These are phyloP conservation scores for Aspergillus sp. DNA, from an alignment of 2,329 filamentous ascomycete genomes.

Conservation along the genomic window DNA sequence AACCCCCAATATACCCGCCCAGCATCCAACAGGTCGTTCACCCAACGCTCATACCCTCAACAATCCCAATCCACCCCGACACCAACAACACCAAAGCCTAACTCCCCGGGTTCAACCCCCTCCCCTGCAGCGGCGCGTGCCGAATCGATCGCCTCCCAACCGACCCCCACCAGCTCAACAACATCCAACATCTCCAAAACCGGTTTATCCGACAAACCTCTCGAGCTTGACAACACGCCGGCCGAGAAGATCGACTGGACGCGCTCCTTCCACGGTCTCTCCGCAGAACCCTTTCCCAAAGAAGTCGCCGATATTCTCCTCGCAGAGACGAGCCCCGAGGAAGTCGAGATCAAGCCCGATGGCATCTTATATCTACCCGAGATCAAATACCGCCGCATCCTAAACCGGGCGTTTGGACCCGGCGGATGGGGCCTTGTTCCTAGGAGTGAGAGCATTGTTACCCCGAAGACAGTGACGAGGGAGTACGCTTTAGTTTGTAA, in stretches of 20 bases:
- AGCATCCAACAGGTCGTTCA: slow-evolving; percentile 8
- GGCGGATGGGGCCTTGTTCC: slow-evolving; percentile 95
- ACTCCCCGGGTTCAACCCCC: slow-evolving; percentile 15
- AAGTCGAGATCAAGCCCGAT: slow-evolving; percentile 97
- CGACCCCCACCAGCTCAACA: slow-evolving; percentile 28
- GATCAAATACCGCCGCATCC: slow-evolving; percentile 91
- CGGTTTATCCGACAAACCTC: slow-evolving; percentile 37
- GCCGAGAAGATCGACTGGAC: slow-evolving; percentile 72
- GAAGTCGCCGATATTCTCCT: slow-evolving; percentile 70
- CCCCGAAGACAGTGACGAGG: slow-evolving; percentile 75
- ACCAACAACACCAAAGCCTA: slow-evolving; percentile 10
- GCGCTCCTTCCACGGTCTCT: slow-evolving; percentile 78
- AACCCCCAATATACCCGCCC: slow-evolving; percentile 2
- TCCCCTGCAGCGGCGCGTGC: slow-evolving; percentile 19
- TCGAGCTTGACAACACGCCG: slow-evolving; percentile 27
- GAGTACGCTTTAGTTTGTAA: slow-evolving; percentile 91
- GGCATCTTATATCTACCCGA: slow-evolving; percentile 95
- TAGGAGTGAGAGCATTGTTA: slow-evolving; percentile 78
- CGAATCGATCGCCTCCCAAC: slow-evolving; percentile 17
- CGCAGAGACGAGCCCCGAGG: slow-evolving; percentile 64
- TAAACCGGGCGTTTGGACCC: slow-evolving; percentile 89
- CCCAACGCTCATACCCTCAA: not conserved
- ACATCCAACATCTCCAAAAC: slow-evolving; percentile 40
- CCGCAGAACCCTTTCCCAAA: slow-evolving; percentile 66
- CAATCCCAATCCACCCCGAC: not conserved